Evolutionary conservation across 1,284 basidiomycete genomes (phyloP).

Genomic region (Kwoniella shivajii): DNA sequence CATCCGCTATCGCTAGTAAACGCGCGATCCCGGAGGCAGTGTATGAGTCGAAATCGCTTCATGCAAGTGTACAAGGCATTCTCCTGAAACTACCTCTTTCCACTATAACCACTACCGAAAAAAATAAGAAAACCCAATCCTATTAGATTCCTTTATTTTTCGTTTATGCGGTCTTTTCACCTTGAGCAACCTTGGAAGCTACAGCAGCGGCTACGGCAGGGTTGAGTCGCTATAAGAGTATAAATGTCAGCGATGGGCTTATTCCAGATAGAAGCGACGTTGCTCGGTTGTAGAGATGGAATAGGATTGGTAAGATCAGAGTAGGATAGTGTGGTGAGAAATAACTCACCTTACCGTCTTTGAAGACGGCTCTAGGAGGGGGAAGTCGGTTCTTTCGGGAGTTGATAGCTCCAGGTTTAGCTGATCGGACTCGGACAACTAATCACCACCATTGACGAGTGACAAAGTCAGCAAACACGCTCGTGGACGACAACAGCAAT

Average conservation of each 20-base stretch:
- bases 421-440: constrained; percentile 95
- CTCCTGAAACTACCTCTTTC: neutral
- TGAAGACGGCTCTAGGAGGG: constrained; percentile 94
- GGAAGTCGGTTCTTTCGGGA: constrained; percentile 90
- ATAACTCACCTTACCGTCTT: constrained; percentile 79
- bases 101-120: neutral
- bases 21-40: neutral
- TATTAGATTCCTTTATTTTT: neutral
- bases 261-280: too few relatives aligned
- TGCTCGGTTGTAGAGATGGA: too few relatives aligned
- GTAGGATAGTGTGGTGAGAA: neutral
- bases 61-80: constrained; percentile 20
- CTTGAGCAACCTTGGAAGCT: constrained; percentile 57
- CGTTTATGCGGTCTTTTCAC: constrained; percentile 36
- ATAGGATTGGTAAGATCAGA: neutral
- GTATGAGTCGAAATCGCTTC: constrained; percentile 11
- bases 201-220: constrained; percentile 70
- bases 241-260: too few relatives aligned
- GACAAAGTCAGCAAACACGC: too few relatives aligned
- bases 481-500: neutral
- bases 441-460: too few relatives aligned
- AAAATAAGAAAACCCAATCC: neutral
- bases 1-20: too few relatives aligned
- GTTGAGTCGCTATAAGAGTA: constrained; percentile 64
- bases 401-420: constrained; percentile 66